A percentile compares a stretch with the other conserved stretches of the same genome.
These are phyloP conservation scores for Candida taoyuanica DNA, from an alignment of 805 yeast genomes.

Conservation along the genomic window DNA sequence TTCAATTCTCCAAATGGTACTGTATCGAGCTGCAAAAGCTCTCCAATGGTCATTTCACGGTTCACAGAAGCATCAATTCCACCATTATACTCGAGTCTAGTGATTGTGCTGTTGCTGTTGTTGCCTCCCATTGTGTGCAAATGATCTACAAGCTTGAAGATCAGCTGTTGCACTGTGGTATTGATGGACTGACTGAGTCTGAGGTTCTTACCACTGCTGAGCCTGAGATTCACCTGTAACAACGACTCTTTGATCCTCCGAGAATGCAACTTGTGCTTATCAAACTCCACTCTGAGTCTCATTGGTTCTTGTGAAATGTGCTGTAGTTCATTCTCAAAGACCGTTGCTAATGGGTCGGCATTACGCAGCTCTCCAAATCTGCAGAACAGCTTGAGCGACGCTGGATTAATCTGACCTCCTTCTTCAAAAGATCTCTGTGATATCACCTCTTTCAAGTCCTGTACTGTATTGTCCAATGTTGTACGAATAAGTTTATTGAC, in stretches of 20 bases:
- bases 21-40: slow-evolving; percentile 31
- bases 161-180: slow-evolving; percentile 14
- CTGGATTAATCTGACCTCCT: slow-evolving; percentile 18
- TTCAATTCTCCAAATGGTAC: slow-evolving; percentile 29
- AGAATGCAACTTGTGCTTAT: slow-evolving; percentile 6
- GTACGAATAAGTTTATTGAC: slow-evolving; percentile 19
- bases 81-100: slow-evolving; percentile 18
- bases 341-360: slow-evolving; percentile 14
- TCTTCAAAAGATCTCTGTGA: slow-evolving; percentile 15
- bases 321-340: slow-evolving; percentile 14
- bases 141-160: slow-evolving; percentile 15
- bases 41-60: slow-evolving; percentile 22
- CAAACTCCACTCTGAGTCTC: slow-evolving; percentile 21
- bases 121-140: slow-evolving; percentile 12
- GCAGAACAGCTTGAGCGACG: slow-evolving; percentile 12
- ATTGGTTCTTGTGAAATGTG: too few relatives aligned
- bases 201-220: slow-evolving; percentile 19
- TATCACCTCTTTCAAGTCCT: slow-evolving; percentile 24
- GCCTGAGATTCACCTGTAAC: slow-evolving; percentile 17
- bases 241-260: slow-evolving; percentile 12
- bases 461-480: slow-evolving; percentile 24
- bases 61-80: slow-evolving; percentile 15
- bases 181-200: slow-evolving; percentile 14
- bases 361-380: slow-evolving; percentile 12
- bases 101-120: slow-evolving; percentile 15